Conservation (phyloP, 163 green algal species). For the Chlorella variabilis region DNA sequence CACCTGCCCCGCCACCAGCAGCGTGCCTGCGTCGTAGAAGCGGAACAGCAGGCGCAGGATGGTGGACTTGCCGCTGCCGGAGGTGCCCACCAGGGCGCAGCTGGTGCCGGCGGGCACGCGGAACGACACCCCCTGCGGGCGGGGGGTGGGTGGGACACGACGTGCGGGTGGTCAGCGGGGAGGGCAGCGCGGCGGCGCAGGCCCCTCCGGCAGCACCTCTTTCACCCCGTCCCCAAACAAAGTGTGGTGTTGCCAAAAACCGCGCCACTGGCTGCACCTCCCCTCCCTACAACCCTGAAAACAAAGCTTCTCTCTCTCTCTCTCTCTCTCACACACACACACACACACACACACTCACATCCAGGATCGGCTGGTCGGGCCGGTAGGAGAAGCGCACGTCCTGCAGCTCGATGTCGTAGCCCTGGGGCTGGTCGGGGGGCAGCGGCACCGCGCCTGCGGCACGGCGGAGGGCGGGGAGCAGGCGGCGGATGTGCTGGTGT, state of each 20-base stretch:
- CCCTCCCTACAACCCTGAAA: too few species aligned
- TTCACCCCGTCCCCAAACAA: too few species aligned
- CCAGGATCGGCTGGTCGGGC: slow-evolving; percentile 61
- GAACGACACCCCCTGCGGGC: slow-evolving; percentile 70
- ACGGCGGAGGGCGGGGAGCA: neutral
- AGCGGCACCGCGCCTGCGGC: slow-evolving; percentile 15
- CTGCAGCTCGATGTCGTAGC: slow-evolving; percentile 68
- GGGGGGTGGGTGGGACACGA: neutral
- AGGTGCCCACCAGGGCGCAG: slow-evolving; percentile 91
- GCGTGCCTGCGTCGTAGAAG: slow-evolving; percentile 70
- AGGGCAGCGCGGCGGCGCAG: neutral
- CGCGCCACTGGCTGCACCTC: too few species aligned
- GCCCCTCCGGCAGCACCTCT: too few species aligned
- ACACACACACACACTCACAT: slow-evolving; percentile 36
- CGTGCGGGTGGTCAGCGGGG: neutral
- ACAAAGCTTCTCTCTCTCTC: too few species aligned
- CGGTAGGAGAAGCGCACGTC: slow-evolving; percentile 90
- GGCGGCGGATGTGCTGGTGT: too few species aligned
- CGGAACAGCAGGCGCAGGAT: slow-evolving; percentile 89
- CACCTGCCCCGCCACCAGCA: neutral
- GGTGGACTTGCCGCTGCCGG: slow-evolving; percentile 94
- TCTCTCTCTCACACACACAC: too few species aligned
- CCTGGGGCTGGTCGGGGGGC: slow-evolving; percentile 10
- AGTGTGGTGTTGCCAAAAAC: too few species aligned
- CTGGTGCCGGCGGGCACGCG: slow-evolving; percentile 83